Base-by-base conservation (phyloP, 140 eudicot genomes). In the Erigeron philadelphicus region DNA sequence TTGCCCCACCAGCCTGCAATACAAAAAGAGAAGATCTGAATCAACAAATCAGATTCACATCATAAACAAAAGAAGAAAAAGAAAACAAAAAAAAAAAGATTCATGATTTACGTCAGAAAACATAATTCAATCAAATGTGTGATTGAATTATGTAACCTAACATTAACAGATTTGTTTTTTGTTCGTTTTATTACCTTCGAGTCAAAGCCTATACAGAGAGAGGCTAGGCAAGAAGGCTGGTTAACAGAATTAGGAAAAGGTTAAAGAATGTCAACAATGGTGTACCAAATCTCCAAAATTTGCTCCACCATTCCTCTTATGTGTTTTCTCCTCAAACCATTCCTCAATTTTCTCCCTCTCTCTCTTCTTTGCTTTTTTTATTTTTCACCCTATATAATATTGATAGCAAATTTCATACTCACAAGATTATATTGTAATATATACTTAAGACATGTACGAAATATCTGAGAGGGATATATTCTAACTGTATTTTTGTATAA, bases 161-260 rank as follows among this genome's bases (percentile, higher is more conserved):
- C 50, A 41, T 46, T 12, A 44, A 15, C 17, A 42, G 35, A 18
- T 31, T 31, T 31, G 38, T 31, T 0, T 31, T 68, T 25, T 17
- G 5, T 35, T n/a, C 8, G 6, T 18, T 66, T 48, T 63, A 15
- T 44, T 68, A 84, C 96, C 96, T 88, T 76, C 80, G 71, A 86
- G 84, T 74, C 76, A 84, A 83, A 68, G 81, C 84, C 83, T 79
- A 72, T 72, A 79, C 70, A 53, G 81, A 78, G 74, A 81, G 86
- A 85, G 90, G 83, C 84, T 74, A 79, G 88, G 23, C 59, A 53
- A 19, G 59, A 81, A 90, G 95, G 87, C 96, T 85, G 77, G 82
- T 17, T 65, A 65, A 74, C 75, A 19, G 38, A 71, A 77, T 49
- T 25, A 23, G 7, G 15, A 55, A 55, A 60, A 23, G 78, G 74